Evolutionary conservation across 164 flowering plant genomes (phyloP).

Genomic region (Liriodendron chinense): DNA sequence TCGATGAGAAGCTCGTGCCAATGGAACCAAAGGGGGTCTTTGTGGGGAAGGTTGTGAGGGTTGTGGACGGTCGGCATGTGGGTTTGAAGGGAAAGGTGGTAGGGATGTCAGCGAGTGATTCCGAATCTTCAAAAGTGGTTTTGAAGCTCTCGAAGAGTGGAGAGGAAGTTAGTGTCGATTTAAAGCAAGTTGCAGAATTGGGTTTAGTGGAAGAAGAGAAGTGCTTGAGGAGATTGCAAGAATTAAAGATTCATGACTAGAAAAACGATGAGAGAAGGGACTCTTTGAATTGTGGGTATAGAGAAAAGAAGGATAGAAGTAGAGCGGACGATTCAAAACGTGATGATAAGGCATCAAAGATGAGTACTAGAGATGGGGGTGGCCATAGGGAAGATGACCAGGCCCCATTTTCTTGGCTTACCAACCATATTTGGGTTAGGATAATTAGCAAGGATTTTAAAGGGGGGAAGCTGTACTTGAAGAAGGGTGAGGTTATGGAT

Average conservation of each 20-base stretch:
- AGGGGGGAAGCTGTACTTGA: conserved; percentile 74
- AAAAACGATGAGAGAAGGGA: conserved; percentile 15
- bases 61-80: conserved; percentile 36
- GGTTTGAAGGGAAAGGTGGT: conserved; percentile 51
- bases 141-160: conserved; percentile 39
- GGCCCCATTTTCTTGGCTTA: no score
- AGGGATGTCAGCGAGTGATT: conserved; percentile 21
- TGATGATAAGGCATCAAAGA: conserved; percentile 1
- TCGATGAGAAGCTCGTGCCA: conserved; percentile 19
- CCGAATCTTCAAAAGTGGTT: conserved; percentile 22
- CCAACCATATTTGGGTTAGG: conserved; percentile 71
- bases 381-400: conserved; percentile 9
- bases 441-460: conserved; percentile 61
- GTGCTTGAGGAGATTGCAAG: conserved; percentile 48
- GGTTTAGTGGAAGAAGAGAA: conserved; percentile 64
- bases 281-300: neutral
- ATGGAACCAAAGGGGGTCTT: conserved; percentile 14
- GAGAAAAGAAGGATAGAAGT: conserved; percentile 15
- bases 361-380: neutral
- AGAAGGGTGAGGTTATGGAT: conserved; percentile 78
- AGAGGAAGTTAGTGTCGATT: conserved; percentile 38
- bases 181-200: conserved; percentile 46
- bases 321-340: conserved; percentile 2
- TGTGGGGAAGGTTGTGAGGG: conserved; percentile 30
- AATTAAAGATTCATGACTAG: conserved; percentile 17